A percentile compares a stretch with the other conserved stretches of the same genome.
Conservation (phyloP, 352 stramenopile species). For the Globisporangium nunn region DNA sequence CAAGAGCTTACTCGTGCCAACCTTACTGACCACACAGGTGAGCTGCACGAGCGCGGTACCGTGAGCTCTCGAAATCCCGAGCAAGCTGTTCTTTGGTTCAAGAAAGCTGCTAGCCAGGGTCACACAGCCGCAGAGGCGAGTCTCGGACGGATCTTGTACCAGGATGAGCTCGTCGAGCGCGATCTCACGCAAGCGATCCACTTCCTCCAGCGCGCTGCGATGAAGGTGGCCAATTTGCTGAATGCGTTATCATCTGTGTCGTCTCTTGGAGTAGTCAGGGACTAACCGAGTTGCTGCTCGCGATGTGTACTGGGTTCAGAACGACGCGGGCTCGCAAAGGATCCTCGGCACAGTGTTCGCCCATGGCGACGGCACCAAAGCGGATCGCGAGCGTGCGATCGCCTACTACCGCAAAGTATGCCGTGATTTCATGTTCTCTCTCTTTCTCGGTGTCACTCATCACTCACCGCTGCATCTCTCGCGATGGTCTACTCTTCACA, state of each 20-base stretch:
- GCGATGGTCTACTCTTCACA: neutral
- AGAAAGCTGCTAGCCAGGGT: conserved; percentile 38
- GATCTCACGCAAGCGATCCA: conserved; percentile 52
- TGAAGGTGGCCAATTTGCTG: conserved; percentile 22
- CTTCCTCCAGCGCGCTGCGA: conserved; percentile 52
- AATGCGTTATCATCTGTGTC: no score
- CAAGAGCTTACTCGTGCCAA: neutral
- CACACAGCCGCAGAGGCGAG: conserved; percentile 42
- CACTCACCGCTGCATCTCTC: neutral
- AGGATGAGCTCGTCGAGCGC: conserved; percentile 14
- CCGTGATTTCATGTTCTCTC: neutral
- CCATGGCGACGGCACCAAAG: conserved; percentile 38
- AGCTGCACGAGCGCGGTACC: conserved; percentile 29
- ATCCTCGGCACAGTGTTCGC: conserved; percentile 42
- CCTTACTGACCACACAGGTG: conserved; percentile 8
- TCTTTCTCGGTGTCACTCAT: neutral
- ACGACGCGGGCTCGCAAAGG: conserved; percentile 37
- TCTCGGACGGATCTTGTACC: conserved; percentile 37
- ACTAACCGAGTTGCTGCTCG: neutral
- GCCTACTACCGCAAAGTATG: conserved; percentile 39
- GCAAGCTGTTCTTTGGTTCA: conserved; percentile 39
- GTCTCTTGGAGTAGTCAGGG: neutral
- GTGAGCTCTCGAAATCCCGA: conserved; percentile 13
- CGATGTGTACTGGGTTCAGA: conserved; percentile 7
- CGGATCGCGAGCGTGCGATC: conserved; percentile 46